Evolutionary conservation across 2,329 filamentous ascomycete genomes (phyloP).

Genomic region (Phaeophleospora eucalypticola): DNA sequence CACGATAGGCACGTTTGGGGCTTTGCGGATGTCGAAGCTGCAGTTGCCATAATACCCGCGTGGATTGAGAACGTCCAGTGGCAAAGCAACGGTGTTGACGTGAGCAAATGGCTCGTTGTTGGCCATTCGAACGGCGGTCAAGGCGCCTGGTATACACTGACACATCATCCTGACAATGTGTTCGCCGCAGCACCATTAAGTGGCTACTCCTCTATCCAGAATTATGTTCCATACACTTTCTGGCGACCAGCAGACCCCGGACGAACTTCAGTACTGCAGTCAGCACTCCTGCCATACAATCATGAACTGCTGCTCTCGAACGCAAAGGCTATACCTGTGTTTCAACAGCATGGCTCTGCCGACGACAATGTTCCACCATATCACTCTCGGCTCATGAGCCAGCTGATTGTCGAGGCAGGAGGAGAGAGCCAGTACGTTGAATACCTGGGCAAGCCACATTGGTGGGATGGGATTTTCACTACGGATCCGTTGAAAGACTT

Average conservation of each 20-base stretch:
- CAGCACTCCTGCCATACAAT: slow-evolving; percentile 49
- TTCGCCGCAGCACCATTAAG: slow-evolving; percentile 55
- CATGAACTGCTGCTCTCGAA: slow-evolving; percentile 55
- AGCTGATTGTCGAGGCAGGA: slow-evolving; percentile 44
- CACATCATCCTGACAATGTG: slow-evolving; percentile 54
- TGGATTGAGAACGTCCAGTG: slow-evolving; percentile 51
- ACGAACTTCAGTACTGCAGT: slow-evolving; percentile 45
- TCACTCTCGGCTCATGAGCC: slow-evolving; percentile 53
- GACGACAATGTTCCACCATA: slow-evolving; percentile 59
- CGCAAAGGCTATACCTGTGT: slow-evolving; percentile 48
- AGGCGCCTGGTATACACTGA: slow-evolving; percentile 54
- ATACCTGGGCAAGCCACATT: slow-evolving; percentile 48
- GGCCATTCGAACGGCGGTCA: slow-evolving; percentile 61
- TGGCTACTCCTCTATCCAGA: slow-evolving; percentile 56
- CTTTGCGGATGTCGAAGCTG: slow-evolving; percentile 53
- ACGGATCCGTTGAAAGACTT: slow-evolving; percentile 48
- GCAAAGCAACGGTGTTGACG: slow-evolving; percentile 45
- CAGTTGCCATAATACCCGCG: slow-evolving; percentile 44
- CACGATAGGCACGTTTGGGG: slow-evolving; percentile 60
- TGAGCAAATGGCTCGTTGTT: slow-evolving; percentile 48
- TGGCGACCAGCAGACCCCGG: slow-evolving; percentile 54
- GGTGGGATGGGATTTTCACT: slow-evolving; percentile 54
- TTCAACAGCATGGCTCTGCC: slow-evolving; percentile 53
- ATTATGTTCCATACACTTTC: slow-evolving; percentile 55
- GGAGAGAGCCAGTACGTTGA: slow-evolving; percentile 48